Evolutionary conservation across 345 rosid genomes (phyloP).

Genomic region (Melastoma malabathricum): DNA sequence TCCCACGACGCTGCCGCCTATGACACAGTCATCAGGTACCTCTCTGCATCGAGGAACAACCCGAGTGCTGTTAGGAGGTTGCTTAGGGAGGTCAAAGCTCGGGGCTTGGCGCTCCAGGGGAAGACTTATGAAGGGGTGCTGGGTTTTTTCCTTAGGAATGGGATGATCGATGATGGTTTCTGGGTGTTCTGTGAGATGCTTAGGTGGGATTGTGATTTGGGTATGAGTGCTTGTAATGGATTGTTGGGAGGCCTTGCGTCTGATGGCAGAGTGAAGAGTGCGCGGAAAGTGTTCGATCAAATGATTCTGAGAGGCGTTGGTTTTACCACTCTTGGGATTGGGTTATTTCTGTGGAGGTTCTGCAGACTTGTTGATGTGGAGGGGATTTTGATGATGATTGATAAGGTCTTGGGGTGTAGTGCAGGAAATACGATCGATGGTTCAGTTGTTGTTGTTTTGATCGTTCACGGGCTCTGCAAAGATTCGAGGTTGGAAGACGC

Average conservation of each 20-base stretch:
- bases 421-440: constrained; percentile 33
- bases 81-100: constrained; percentile 42
- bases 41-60: constrained; percentile 45
- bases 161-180: constrained; percentile 38
- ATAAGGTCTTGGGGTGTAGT: constrained; percentile 25
- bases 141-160: constrained; percentile 32
- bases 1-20: constrained; percentile 51
- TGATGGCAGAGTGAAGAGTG: constrained; percentile 35
- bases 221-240: constrained; percentile 47
- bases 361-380: constrained; percentile 25
- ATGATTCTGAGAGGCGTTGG: constrained; percentile 32
- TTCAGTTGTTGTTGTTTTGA: constrained; percentile 51
- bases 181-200: constrained; percentile 40
- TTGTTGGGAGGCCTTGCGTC: constrained; percentile 52
- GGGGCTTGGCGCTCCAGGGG: constrained; percentile 37
- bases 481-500: constrained; percentile 54
- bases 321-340: constrained; percentile 55
- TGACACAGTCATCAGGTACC: constrained; percentile 59
- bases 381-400: constrained; percentile 33
- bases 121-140: constrained; percentile 33
- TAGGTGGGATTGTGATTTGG: constrained; percentile 18
- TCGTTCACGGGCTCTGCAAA: constrained; percentile 61
- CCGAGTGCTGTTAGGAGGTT: constrained; percentile 38
- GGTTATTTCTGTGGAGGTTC: constrained; percentile 50
- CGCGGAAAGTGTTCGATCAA: constrained; percentile 48